phyloP scores from a whole-genome alignment of 2,329 filamentous ascomycete genomes.

The Chrysoporthe cubensis region DNA sequence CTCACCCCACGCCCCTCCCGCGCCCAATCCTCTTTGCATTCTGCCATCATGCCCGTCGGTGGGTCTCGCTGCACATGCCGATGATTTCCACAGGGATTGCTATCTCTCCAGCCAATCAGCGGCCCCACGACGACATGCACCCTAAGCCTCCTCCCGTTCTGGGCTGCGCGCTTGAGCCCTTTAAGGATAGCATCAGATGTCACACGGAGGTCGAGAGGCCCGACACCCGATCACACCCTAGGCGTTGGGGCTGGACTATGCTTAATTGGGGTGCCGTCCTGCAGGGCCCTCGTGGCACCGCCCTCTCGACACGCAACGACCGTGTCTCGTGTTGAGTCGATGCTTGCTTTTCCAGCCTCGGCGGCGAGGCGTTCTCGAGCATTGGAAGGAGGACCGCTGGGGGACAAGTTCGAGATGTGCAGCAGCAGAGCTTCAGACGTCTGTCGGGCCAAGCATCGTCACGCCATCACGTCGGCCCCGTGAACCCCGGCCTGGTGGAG shows the following conservation, averaged over 20 bases:
- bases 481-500: not conserved
- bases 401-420: not conserved
- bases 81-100: constrained; percentile 12
- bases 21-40: not conserved
- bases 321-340: not conserved
- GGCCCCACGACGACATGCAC: not conserved
- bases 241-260: not conserved
- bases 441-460: not conserved
- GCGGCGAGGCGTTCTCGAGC: not conserved
- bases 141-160: constrained; percentile 8
- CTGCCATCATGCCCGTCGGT: constrained; percentile 18
- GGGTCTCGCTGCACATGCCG: constrained; percentile 7
- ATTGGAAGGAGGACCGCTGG: too few relatives aligned
- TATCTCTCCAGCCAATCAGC: constrained; percentile 9
- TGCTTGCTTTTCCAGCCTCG: not conserved
- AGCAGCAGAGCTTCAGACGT: not conserved
- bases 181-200: constrained; percentile 3
- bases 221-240: constrained; percentile 18
- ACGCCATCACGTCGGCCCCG: constrained; percentile 3
- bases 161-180: not conserved
- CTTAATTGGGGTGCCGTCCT: not conserved
- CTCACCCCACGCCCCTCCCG: not conserved
- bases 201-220: constrained; percentile 14
- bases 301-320: constrained; percentile 8
- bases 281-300: constrained; percentile 7